Evolutionary conservation across 83 land plant species (phyloP).

Genomic region (Picea abies): DNA sequence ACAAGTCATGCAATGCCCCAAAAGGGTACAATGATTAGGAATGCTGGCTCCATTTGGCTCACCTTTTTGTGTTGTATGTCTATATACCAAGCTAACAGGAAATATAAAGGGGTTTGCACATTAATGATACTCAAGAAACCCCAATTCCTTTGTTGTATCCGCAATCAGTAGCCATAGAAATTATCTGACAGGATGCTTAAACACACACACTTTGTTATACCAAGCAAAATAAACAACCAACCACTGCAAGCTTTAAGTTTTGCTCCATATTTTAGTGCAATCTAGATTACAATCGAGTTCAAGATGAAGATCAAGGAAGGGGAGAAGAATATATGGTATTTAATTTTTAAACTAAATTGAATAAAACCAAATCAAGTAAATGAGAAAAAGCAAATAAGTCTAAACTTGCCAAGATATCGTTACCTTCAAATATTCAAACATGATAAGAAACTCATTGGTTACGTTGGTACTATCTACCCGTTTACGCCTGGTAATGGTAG

Average conservation of each 20-base stretch:
- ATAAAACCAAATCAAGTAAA: background rate
- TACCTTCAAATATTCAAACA: conserved; percentile 17
- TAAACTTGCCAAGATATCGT: background rate
- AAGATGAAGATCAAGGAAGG: background rate
- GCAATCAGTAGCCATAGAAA: too few species aligned
- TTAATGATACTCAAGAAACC: too few species aligned
- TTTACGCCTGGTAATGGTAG: background rate
- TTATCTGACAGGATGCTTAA: too few species aligned
- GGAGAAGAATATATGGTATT: too few species aligned
- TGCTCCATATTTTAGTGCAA: background rate
- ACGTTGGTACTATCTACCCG: conserved; percentile 1
- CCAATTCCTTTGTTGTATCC: too few species aligned
- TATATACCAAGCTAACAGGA: too few species aligned
- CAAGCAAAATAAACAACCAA: background rate
- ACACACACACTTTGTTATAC: too few species aligned
- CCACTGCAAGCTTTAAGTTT: background rate
- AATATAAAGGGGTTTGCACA: too few species aligned
- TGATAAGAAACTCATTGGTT: conserved; percentile 9
- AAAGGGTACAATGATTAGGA: too few species aligned
- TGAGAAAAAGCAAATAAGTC: background rate
- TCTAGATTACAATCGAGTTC: background rate
- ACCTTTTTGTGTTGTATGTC: too few species aligned
- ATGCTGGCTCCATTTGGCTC: too few species aligned
- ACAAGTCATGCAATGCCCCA: too few species aligned
- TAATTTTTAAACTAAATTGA: background rate